Percentiles rank a stretch among this genome's conserved stretches.
These are phyloP conservation scores for Malus hybrid DNA, from an alignment of 331 rosid species.

Conservation along the genomic window DNA sequence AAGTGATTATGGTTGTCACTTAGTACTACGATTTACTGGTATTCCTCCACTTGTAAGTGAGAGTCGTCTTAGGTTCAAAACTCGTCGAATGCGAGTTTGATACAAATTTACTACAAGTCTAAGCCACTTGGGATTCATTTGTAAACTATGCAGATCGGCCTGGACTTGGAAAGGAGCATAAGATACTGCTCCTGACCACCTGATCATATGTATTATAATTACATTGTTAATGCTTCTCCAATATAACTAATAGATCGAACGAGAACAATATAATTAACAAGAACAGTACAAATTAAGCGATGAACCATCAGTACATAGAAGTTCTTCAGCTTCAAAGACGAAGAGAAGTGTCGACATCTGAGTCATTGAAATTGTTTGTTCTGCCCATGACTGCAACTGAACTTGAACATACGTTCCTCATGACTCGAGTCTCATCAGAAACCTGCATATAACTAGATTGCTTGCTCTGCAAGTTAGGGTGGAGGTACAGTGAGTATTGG, in stretches of 20 bases:
- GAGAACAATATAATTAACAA: not conserved
- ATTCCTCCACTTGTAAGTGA: no score
- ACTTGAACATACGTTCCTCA: not conserved
- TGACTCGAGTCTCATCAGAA: not conserved
- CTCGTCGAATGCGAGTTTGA: no score
- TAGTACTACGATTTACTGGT: no score
- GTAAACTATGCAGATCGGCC: not conserved
- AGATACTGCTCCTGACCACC: not conserved
- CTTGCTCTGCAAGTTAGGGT: slow-evolving; percentile 17
- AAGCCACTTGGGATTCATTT: not conserved
- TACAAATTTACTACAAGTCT: no score
- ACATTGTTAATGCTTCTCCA: slow-evolving; percentile 10
- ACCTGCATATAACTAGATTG: not conserved
- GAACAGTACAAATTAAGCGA: not conserved
- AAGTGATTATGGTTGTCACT: no score
- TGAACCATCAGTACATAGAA: not conserved
- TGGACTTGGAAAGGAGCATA: not conserved
- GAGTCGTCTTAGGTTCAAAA: no score
- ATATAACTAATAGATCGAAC: not conserved
- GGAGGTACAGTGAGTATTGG: slow-evolving; percentile 3
- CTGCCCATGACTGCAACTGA: not conserved
- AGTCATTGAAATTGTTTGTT: slow-evolving; percentile 4
- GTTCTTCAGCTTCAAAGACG: slow-evolving; percentile 17
- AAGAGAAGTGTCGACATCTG: slow-evolving; percentile 35
- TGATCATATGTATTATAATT: not conserved